Evolutionary conservation across 1,139 yeast genomes (phyloP), one percentile per base, ranked within the genome.

Genomic region (Lodderomyces parapsilosis): DNA sequence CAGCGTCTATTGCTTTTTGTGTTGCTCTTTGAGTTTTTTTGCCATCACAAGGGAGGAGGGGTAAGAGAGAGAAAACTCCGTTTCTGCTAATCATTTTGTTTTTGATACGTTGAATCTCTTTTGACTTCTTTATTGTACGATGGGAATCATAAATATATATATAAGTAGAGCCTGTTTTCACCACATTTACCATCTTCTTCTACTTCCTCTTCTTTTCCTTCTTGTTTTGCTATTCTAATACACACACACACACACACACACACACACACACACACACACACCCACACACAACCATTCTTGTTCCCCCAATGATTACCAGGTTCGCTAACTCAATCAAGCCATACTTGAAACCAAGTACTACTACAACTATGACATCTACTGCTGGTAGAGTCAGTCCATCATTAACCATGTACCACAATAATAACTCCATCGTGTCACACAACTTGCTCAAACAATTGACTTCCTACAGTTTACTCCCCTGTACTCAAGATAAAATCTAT

Each of bases 351-450:
- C 7, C 36, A 30, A n/a, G n/a, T n/a, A 7, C 18, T n/a, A 19
- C 36, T 10, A 19, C 36, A 10, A 4, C 38, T 13, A 15, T 30
- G 19, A 8, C 38, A 20, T 23, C 38, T 13, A 13, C 31, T 4
- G 18, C 31, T 13, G 31, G 31, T 13, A 30, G 11, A 17, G 3
- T 30, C 19, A 30, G 10, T 15, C 33, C 33, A 13, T 28, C 38
- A 14, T 22, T 40, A 18, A 39, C 42, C n/a, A 43, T 66, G 38
- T 65, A 64, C 54, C 71, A 66, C 56, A 62, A 64, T 49, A 47
- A 66, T 17, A 49, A 54, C 36, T 60, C 63, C 24, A 50, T 55
- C 37, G 44, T 57, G 19, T 64, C 69, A n/a, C 53, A 49, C 32
- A 63, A 63, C 40, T 53, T 65, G 41, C 59, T 64, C 42, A 46